These are phyloP conservation scores for Penicillium atrosanguineum DNA, from an alignment of 495 filamentous ascomycete species.

Conservation along the genomic window DNA sequence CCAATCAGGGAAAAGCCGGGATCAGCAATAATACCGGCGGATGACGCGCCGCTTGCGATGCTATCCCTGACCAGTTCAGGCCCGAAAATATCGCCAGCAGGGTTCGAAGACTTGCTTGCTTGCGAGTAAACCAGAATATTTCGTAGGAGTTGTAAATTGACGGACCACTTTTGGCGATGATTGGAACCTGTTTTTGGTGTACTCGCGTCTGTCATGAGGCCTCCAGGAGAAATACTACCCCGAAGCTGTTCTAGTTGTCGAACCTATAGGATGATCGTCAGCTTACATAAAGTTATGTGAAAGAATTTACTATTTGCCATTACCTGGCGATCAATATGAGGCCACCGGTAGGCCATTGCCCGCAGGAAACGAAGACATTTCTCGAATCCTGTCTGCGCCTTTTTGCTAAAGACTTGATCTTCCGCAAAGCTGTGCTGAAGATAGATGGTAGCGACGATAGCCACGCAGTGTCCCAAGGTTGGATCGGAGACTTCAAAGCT, in stretches of 20 bases:
- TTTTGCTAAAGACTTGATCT: slow-evolving; percentile 29
- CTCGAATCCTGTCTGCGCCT: slow-evolving; percentile 28
- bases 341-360: slow-evolving; percentile 25
- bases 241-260: slow-evolving; percentile 27
- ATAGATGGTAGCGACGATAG: slow-evolving; percentile 34
- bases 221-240: slow-evolving; percentile 28
- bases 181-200: not conserved
- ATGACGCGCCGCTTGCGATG: slow-evolving; percentile 4
- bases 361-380: slow-evolving; percentile 33
- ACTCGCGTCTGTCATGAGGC: slow-evolving; percentile 2
- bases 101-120: slow-evolving; percentile 20
- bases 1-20: slow-evolving; percentile 34
- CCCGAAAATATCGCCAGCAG: slow-evolving; percentile 25
- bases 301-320: not conserved
- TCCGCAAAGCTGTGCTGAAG: slow-evolving; percentile 39
- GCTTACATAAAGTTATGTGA: not conserved
- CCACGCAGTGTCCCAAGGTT: slow-evolving; percentile 30
- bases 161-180: slow-evolving; percentile 24
- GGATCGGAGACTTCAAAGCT: slow-evolving; percentile 35
- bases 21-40: slow-evolving; percentile 17
- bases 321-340: slow-evolving; percentile 31
- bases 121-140: slow-evolving; percentile 32
- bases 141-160: slow-evolving; percentile 30
- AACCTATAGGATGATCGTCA: slow-evolving; percentile 10
- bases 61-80: slow-evolving; percentile 22